Conservation (phyloP, 2,329 filamentous ascomycete genomes). For the Calonectria hawksworthii region DNA sequence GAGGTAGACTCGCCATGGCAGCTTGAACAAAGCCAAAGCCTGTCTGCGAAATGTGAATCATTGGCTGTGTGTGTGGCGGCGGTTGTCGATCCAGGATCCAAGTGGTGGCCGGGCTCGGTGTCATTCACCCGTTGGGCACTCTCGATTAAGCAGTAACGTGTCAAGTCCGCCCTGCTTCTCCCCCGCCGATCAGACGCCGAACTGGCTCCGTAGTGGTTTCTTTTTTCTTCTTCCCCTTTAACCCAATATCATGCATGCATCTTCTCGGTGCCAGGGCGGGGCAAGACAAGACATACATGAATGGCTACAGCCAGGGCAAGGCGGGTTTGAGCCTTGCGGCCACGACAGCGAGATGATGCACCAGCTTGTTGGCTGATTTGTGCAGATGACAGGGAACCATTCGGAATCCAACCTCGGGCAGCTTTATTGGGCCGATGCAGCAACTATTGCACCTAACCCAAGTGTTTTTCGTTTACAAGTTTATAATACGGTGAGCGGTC, state of each 20-base stretch:
- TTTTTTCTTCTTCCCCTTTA: background rate
- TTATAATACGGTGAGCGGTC: background rate
- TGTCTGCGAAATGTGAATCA: background rate
- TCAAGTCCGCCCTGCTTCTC: background rate
- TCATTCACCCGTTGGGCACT: constrained; percentile 7
- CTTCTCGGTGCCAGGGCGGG: background rate
- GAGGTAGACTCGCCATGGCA: background rate
- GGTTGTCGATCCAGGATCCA: background rate
- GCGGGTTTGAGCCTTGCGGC: constrained; percentile 8
- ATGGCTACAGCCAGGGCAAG: background rate
- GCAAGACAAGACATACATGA: constrained; percentile 4
- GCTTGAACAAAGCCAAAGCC: background rate
- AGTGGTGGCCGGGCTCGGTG: background rate
- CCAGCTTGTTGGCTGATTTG: constrained; percentile 3
- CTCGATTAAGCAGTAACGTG: constrained; percentile 6
- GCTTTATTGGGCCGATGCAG: background rate
- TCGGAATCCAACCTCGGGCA: background rate
- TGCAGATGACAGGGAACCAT: background rate
- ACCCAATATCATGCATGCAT: constrained; percentile 5
- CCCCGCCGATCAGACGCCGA: constrained; percentile 2
- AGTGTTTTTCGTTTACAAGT: background rate
- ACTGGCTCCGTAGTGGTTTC: background rate
- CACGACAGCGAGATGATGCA: constrained; percentile 9
- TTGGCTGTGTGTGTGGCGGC: background rate
- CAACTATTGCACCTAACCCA: background rate